Conservation (phyloP, 2,329 filamentous ascomycete genomes). For the Colletotrichum tropicicola region DNA sequence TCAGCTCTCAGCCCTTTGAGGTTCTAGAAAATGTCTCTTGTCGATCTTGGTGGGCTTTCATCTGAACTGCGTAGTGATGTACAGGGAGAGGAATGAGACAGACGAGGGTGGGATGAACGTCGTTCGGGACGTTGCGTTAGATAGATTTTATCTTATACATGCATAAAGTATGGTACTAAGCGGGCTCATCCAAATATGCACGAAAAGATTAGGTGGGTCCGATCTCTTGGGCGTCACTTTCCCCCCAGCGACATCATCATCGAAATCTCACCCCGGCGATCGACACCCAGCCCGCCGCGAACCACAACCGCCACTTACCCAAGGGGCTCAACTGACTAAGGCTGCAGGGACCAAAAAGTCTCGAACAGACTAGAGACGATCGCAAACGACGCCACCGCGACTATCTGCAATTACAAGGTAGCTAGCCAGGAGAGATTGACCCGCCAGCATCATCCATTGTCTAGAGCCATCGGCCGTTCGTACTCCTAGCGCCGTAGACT, state of each 20-base stretch:
- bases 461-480: background rate
- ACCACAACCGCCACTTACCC: background rate
- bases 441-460: background rate
- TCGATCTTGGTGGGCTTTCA: background rate
- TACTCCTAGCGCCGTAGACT: background rate
- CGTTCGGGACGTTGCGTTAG: background rate
- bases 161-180: background rate
- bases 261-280: background rate
- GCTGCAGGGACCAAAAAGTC: background rate
- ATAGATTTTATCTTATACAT: background rate
- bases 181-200: background rate
- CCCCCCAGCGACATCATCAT: background rate
- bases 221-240: background rate
- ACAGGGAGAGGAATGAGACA: background rate
- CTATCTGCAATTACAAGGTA: background rate
- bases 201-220: background rate
- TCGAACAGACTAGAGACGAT: background rate
- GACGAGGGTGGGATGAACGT: slow-evolving; percentile 7
- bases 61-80: background rate
- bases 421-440: background rate
- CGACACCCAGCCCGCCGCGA: background rate
- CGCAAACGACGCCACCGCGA: background rate
- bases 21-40: background rate
- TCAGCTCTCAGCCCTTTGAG: background rate
- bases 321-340: background rate